phyloP scores from a whole-genome alignment of 2,329 filamentous ascomycete genomes.

The Metarhizium robertsii region DNA sequence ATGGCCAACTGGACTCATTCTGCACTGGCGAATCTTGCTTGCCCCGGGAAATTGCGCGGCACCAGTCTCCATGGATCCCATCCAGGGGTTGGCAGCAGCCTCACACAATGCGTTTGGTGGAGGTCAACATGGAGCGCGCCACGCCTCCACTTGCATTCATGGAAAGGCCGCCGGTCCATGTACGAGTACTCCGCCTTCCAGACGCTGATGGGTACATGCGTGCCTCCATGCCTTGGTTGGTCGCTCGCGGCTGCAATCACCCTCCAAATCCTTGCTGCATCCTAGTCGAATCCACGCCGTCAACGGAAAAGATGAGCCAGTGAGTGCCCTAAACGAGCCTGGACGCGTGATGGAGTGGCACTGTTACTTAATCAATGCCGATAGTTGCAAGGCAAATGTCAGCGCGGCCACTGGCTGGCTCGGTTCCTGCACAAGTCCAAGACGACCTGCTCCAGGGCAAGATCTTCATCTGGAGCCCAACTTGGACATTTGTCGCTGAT shows the following conservation, averaged over 20 bases:
- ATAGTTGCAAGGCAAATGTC: no score
- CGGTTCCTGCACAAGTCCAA: no score
- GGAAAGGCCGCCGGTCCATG: background rate
- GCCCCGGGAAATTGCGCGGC: slow-evolving; percentile 15
- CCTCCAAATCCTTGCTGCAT: background rate
- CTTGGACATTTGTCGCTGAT: no score
- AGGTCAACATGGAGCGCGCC: slow-evolving; percentile 4
- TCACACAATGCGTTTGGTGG: slow-evolving; percentile 5
- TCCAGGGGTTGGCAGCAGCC: slow-evolving; percentile 1
- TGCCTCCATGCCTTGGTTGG: background rate
- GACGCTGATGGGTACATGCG: background rate
- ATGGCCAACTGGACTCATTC: background rate
- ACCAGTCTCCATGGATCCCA: slow-evolving; percentile 2
- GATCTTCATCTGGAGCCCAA: no score
- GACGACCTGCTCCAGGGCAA: no score
- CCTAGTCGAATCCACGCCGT: background rate
- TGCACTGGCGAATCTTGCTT: background rate
- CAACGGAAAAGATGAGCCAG: background rate
- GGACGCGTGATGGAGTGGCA: background rate
- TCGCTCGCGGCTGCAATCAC: background rate
- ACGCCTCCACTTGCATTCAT: background rate
- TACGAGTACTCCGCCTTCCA: background rate
- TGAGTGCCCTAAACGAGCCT: background rate
- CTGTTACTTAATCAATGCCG: background rate
- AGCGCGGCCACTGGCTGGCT: no score